Base-by-base conservation (phyloP, 345 rosid genomes). In the Gossypium herbaceum region DNA sequence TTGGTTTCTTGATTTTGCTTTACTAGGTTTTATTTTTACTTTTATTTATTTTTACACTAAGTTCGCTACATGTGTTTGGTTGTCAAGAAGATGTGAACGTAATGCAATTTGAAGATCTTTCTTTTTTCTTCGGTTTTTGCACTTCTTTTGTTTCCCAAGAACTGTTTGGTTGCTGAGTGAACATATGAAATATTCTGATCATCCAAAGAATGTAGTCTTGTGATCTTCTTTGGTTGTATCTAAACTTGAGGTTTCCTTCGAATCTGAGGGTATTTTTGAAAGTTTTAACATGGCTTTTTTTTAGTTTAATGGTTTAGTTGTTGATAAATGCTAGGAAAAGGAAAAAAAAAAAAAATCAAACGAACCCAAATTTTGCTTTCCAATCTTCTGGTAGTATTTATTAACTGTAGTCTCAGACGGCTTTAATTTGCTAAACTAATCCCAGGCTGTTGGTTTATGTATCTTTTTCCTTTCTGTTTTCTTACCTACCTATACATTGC, bases 21-120 rank as follows among this genome's bases (percentile, higher is more conserved):
- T 60, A 12, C 22, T 60, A 62, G 16, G 3, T 27, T 22, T 24
- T 22, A 2, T 45, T 2, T 27, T 27, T 20, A 20, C 22, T 27
- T 25, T 25, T 25, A 9, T 3, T 45, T 2, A 0, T 27, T 27
- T 25, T 25, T 25, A 27, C 29, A 27, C 29, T 27, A 56, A 25
- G 9, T 73, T 61, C 9, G 24, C 62, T 75, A 25, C 44, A 9
- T 16, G 56, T 25, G 79, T 75, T 83, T 75, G 77, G 68, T 29
- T 76, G 78, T 50, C 58, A 17, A 61, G 44, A 64, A 22, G 20
- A 27, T 48, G 57, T 19, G 13, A 57, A 52, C 47, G 48, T 34
- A 25, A n/a, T 15, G 75, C 62, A 20, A 48, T 54, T 75, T 29
- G 11, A 25, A 19, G 63, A 62, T 24, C 29, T 48, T 12, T 22